phyloP scores from a whole-genome alignment of 2,329 filamentous ascomycete genomes.

The Escovopsis sp. region DNA sequence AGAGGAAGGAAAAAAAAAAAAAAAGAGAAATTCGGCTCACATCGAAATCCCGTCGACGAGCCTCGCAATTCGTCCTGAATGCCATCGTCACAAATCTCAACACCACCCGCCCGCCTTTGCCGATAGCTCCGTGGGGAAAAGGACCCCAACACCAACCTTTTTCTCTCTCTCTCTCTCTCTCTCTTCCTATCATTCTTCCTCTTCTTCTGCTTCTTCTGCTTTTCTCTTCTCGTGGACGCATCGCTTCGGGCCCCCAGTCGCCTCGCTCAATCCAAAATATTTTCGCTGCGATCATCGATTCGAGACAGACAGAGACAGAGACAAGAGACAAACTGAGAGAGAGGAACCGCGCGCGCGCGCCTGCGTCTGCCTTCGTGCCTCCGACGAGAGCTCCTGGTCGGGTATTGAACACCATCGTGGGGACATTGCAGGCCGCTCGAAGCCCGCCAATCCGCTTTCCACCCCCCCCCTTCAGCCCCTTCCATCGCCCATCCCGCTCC shows the following conservation, averaged over 20 bases:
- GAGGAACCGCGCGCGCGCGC: background rate
- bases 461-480: background rate
- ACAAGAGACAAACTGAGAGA: no score
- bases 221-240: background rate
- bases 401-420: no score
- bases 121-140: no score
- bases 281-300: background rate
- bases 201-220: background rate
- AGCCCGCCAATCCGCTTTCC: background rate
- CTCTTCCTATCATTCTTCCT: constrained; percentile 1
- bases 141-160: background rate
- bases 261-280: background rate
- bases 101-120: no score
- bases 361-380: constrained; percentile 3
- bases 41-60: no score
- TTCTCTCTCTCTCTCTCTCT: background rate
- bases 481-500: background rate
- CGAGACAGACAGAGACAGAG: background rate
- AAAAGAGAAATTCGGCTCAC: no score
- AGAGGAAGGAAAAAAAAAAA: no score
- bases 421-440: background rate
- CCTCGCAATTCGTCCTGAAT: no score
- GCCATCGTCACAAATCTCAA: no score
- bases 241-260: background rate
- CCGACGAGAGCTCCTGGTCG: background rate